These are phyloP conservation scores for Arctium lappa DNA, from an alignment of 129 eudicot genomes.

Conservation along the genomic window DNA sequence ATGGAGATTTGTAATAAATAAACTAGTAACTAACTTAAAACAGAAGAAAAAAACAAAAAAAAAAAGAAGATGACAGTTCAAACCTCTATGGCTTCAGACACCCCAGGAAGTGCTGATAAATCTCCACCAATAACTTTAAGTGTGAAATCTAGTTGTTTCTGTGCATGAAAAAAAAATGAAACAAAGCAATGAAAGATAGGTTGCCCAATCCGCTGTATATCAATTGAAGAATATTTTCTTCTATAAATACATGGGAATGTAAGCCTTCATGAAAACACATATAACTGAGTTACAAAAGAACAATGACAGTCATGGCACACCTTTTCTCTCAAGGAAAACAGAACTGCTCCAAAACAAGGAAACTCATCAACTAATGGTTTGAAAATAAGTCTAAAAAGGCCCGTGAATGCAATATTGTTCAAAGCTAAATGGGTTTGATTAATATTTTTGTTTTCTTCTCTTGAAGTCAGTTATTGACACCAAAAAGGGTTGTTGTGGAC, in stretches of 20 bases:
- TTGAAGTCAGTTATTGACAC: too few relatives aligned
- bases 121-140: slow-evolving; percentile 97
- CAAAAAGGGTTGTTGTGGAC: too few relatives aligned
- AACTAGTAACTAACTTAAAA: neutral
- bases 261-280: neutral
- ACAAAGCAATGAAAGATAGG: neutral
- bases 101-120: slow-evolving; percentile 77
- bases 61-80: slow-evolving; percentile 9
- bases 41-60: neutral
- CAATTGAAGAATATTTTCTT: neutral
- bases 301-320: slow-evolving; percentile 28
- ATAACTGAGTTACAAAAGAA: neutral
- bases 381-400: slow-evolving; percentile 80
- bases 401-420: slow-evolving; percentile 86
- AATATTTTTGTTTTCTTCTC: too few relatives aligned
- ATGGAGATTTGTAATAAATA: neutral
- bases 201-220: neutral
- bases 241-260: neutral
- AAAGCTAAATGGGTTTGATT: neutral
- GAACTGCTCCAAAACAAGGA: slow-evolving; percentile 93
- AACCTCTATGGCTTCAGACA: slow-evolving; percentile 95
- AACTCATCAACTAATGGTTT: slow-evolving; percentile 85
- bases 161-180: slow-evolving; percentile 14
- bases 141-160: slow-evolving; percentile 63
- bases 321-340: slow-evolving; percentile 84